Evolutionary conservation across 805 yeast genomes (phyloP), one percentile per base, ranked within the genome.

Genomic region (Ogataea paradorogensis): DNA sequence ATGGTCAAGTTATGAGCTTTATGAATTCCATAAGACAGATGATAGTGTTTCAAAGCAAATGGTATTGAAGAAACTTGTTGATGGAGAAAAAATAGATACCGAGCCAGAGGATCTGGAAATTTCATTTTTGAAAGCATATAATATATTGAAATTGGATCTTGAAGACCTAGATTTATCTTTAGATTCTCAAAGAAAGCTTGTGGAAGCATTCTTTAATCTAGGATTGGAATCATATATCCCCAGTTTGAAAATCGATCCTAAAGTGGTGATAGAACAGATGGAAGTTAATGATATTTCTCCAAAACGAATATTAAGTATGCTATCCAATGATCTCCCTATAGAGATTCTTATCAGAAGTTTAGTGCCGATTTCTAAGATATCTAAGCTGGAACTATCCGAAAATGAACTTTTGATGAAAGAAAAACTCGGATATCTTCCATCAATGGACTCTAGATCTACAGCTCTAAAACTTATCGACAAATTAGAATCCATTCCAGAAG

Each of bases 1-100:
- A 13, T 47, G 46, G 25, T 48, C 64, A 9, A 55, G 59, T 29
- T 64, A 58, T 57, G 66, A 62, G 35, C 24, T 64, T 10, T 63
- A 39, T 32, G 40, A 51, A 8, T 38, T 45, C 11, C 40, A 33
- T 23, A 15, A 23, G 9, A 23, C 32, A 13, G 16, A 18, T 10
- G 45, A 42, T 18, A 27, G 9, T 10, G 21, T 18, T 5, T 15
- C 33, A 14, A 15, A 21, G 15, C 33, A 33, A n/a, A 21, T 30
- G 4, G 45, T 42, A 15, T 14, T 37, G 16, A 11, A 15, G 20
- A 33, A 33, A 9, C 35, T 42, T 3, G 38, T 42, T 7, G 38
- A 35, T 3, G 45, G 45, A 6, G 45, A 42, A 15, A 34, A 26
- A 10, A 38, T 26, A 11, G 45, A 33, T 10, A 22, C 20, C 14